Evolutionary conservation across 2,329 filamentous ascomycete genomes (phyloP), one percentile per base, ranked within the genome.

Genomic region (Cercospora berteroae): DNA sequence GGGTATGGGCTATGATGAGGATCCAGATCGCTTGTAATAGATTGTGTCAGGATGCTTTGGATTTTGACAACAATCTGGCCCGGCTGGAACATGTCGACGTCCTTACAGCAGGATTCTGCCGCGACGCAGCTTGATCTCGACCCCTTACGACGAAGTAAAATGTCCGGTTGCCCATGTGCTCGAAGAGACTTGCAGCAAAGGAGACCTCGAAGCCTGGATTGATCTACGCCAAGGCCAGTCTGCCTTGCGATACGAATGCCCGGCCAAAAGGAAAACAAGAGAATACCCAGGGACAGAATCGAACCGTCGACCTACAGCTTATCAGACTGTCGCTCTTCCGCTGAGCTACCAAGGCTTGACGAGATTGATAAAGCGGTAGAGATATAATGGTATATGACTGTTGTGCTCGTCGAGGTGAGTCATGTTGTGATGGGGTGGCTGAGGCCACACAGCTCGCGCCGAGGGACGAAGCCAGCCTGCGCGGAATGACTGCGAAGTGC

Each of bases 1-100:
- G 58, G 88, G 83, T 0, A 92, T 92, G 90, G 88, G 88, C 12
- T 89, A 75, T 60, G 65, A 68, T 57, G 71, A 69, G 6, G 68
- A 68, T 27, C 67, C 71, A 18, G 71, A 70, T 27, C 68, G 71
- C 9, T 27, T 74, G 10, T 74, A 62, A 67, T 29, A 58, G 27
- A 4, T 58, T 36, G 55, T 1, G 1, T 33, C 13, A 1, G 3
- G n/a, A 12, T 1, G 27, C 10, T 18, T 29, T 5, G 4, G 55
- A 16, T 18, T n/a, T 8, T 33, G 23, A n/a, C 39, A 42, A 48
- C 18, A 27, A 1, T 29, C 20, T 27, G 10, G 25, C 23, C 13
- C 23, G 23, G 3, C 33, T 42, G 27, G 31, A n/a, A 39, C 23
- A 25, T 13, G 8, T 39, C 56, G 23, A 20, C 57, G 6, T 23